Evolutionary conservation across 23 red algal species (phyloP).

Genomic region (Gracilaria domingensis): DNA sequence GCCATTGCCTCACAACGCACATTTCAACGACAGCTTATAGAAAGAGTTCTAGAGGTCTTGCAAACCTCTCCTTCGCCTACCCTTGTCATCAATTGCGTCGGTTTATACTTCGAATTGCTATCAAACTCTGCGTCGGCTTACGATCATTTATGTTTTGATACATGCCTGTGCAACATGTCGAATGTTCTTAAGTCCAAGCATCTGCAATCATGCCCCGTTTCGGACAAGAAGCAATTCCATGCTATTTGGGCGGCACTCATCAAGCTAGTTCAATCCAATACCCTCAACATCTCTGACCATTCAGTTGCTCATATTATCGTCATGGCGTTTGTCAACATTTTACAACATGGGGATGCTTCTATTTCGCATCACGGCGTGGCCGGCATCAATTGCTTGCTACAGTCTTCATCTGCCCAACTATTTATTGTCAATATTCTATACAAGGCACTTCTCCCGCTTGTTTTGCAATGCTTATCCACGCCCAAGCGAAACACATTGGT

Average conservation of each 20-base stretch:
- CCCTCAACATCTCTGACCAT: background rate
- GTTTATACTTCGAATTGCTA: background rate
- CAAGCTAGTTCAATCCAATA: background rate
- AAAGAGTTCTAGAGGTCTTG: background rate
- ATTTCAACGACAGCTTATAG: conserved; percentile 6
- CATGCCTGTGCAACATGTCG: background rate
- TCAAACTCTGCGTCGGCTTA: background rate
- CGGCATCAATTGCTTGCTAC: background rate
- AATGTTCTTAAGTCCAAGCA: background rate
- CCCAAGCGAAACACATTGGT: conserved; percentile 2
- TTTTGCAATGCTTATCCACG: background rate
- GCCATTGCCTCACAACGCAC: background rate
- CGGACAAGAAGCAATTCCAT: conserved; percentile 1
- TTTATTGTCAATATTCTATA: conserved; percentile 8
- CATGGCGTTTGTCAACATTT: background rate
- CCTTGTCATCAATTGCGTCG: conserved; percentile 8
- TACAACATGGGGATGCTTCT: background rate
- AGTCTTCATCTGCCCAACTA: background rate
- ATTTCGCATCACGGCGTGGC: background rate
- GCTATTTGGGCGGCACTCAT: conserved; percentile 7
- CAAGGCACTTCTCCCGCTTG: conserved; percentile 15
- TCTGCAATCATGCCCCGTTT: background rate
- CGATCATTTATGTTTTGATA: conserved; percentile 13
- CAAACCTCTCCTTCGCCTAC: conserved; percentile 3
- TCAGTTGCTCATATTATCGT: background rate